Percentiles rank a stretch among this genome's conserved stretches.
These are phyloP conservation scores for Veloporphyrellus conicus DNA, from an alignment of 1,284 basidiomycete species.

Conservation along the genomic window DNA sequence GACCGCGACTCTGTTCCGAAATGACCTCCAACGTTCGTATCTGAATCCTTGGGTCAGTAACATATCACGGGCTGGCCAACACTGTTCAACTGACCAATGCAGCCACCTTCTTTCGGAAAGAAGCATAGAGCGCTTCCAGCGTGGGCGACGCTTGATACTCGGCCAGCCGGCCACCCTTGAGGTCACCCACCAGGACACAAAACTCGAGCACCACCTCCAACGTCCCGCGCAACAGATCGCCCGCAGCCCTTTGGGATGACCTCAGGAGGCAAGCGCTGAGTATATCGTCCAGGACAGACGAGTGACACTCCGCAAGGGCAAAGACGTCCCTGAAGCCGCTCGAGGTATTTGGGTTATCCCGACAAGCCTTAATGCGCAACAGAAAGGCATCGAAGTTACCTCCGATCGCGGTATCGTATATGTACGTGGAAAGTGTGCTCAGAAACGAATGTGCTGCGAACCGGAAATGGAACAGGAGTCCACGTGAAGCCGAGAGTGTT, in stretches of 20 bases:
- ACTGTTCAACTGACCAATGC: conserved; percentile 48
- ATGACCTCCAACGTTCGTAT: conserved; percentile 21
- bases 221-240: conserved; percentile 61
- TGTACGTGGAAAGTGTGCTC: conserved; percentile 58
- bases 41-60: conserved; percentile 10
- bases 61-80: neutral
- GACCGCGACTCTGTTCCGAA: conserved; percentile 37
- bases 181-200: conserved; percentile 62
- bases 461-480: conserved; percentile 60
- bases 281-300: conserved; percentile 68
- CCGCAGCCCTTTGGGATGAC: conserved; percentile 63
- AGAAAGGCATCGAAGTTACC: conserved; percentile 72
- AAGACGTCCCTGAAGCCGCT: conserved; percentile 66
- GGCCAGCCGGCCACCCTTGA: conserved; percentile 48
- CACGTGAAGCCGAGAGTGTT: conserved; percentile 49
- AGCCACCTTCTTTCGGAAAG: conserved; percentile 54
- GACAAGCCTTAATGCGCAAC: conserved; percentile 35
- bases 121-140: conserved; percentile 51
- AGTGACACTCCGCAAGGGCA: conserved; percentile 66
- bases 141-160: conserved; percentile 57
- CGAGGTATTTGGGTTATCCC: conserved; percentile 20
- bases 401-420: conserved; percentile 73
- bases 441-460: conserved; percentile 72
- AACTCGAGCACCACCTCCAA: conserved; percentile 70
- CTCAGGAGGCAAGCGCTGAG: conserved; percentile 74